Base-by-base conservation (phyloP, 1,284 basidiomycete genomes). In the Heterobasidion occidentale region DNA sequence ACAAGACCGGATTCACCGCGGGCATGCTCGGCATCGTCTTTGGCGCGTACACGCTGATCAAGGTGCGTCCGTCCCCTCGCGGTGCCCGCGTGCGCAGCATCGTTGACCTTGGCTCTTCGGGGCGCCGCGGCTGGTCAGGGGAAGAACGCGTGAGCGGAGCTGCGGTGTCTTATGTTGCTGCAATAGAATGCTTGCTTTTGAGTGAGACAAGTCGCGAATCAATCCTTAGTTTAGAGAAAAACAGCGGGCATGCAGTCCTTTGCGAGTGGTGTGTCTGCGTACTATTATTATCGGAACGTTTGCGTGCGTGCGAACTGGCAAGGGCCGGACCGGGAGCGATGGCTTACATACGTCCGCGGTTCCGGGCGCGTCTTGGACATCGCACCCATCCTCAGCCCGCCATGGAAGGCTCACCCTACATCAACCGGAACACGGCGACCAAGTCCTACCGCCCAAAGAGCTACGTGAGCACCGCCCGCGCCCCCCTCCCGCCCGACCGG, bases 21-120 rank as follows among this genome's bases (percentile, higher is more conserved):
- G 83, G 83, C 56, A 77, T 85, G 72, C 52, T 69, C 36, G 78
- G 76, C 54, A 78, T 80, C 20, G 68, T 69, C 11, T 81, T 72
- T 56, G 82, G 81, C 27, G 68, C 76, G 7, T 78, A 70, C 66
- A 67, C 72, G 42, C 70, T 88, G 61, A 66, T 80, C 60, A 75
- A 67, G 71, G 86, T 87, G 62, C 60, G 80, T 74, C 20, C 36
- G 19, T 34, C 36, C 11, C 46, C 7, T 34, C 20, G 19, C 15
- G 12, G 42, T 17, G 12, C 3, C 17, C 14, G 17, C 17, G 42
- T 45, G 20, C 36, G 34, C 20, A 8, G 20, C 14, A 6, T 15
- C 9, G 44, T 27, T 19, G 38, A 8, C 49, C 27, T 27, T 42
- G 17, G 38, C 15, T 1, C 1, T 3, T 50, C 17, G 48, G 46